A percentile compares a stretch with the other conserved stretches of the same genome.
Evolutionary conservation across 2,329 filamentous ascomycete genomes (phyloP).

Genomic region (Cordyceps pruinosa): DNA sequence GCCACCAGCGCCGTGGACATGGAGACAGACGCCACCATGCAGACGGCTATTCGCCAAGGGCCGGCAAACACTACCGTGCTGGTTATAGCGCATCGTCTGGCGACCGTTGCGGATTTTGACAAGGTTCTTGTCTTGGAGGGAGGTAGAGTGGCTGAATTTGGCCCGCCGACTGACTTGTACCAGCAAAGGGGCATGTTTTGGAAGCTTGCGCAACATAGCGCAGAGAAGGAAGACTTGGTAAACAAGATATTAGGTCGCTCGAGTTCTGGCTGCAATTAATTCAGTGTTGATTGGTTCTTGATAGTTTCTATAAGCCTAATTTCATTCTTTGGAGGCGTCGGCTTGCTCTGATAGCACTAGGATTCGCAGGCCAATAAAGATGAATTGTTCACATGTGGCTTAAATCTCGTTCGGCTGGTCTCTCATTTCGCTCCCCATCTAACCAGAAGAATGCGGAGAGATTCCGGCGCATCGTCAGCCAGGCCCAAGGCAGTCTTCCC

Average conservation of each 20-base stretch:
- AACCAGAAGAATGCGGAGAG: too few species aligned
- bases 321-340: too few species aligned
- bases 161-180: conserved; percentile 49
- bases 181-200: conserved; percentile 24
- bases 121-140: conserved; percentile 58
- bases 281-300: too few species aligned
- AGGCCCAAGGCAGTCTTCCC: not conserved
- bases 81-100: conserved; percentile 61
- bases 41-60: conserved; percentile 44
- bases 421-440: too few species aligned
- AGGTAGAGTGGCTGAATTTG: conserved; percentile 55
- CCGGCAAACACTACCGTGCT: conserved; percentile 55
- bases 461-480: not conserved
- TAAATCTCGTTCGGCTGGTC: too few species aligned
- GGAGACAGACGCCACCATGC: conserved; percentile 60
- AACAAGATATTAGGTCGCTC: too few species aligned
- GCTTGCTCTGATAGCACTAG: too few species aligned
- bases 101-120: conserved; percentile 63
- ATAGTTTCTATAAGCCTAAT: too few species aligned
- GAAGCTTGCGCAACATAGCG: not conserved
- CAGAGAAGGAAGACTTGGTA: not conserved
- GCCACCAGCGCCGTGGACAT: conserved; percentile 65
- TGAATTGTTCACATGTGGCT: too few species aligned
- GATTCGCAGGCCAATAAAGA: too few species aligned
- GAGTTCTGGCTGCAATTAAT: too few species aligned